Percentiles rank a stretch among this genome's conserved stretches.
Conservation (phyloP, 2,329 filamentous ascomycete species). For the Aspergillus awamori region DNA sequence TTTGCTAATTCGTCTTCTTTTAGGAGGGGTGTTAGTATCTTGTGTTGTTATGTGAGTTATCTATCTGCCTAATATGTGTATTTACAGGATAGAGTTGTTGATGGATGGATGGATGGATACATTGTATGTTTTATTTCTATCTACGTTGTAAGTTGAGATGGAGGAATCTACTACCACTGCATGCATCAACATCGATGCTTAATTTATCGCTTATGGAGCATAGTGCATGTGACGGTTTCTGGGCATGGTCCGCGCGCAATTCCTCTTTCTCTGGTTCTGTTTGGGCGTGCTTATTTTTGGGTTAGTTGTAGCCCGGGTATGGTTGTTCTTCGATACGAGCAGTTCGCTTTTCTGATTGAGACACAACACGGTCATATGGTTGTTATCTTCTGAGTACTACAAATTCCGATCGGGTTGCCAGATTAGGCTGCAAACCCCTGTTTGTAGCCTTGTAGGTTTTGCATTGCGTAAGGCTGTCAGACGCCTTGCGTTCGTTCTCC, state of each 20-base stretch:
- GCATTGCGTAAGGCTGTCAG: slow-evolving; percentile 6
- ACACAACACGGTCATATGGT: background rate
- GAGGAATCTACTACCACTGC: background rate
- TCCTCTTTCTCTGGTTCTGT: background rate
- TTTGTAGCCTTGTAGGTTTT: background rate
- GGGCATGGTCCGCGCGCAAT: background rate
- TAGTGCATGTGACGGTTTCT: background rate
- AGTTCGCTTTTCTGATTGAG: background rate
- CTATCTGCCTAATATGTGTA: background rate
- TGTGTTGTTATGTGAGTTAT: background rate
- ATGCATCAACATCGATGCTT: background rate
- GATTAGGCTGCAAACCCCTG: background rate
- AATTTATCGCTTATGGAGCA: background rate
- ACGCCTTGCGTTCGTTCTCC: background rate
- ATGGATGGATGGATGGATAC: background rate
- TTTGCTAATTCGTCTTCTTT: too few species aligned
- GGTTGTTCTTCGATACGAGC: background rate
- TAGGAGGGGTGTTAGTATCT: background rate
- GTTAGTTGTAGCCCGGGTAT: background rate
- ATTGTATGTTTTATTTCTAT: background rate
- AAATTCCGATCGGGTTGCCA: background rate
- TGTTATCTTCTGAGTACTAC: background rate
- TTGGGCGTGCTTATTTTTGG: background rate
- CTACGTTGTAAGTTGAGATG: background rate
- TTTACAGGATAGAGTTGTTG: background rate